phyloP scores from a whole-genome alignment of 768 basidiomycete species.

The Mycena leptocephala region DNA sequence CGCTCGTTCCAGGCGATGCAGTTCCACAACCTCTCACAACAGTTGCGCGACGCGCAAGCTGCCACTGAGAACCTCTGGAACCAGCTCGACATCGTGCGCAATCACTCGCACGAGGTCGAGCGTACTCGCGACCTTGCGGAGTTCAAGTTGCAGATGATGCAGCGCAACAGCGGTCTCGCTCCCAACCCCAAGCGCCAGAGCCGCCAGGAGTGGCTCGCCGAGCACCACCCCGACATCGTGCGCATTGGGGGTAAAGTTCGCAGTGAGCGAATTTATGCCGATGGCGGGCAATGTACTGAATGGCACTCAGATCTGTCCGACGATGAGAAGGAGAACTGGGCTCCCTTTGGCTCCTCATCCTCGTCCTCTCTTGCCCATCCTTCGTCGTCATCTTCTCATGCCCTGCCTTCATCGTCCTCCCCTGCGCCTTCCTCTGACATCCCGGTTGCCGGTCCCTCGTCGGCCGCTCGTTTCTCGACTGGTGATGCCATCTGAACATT shows the following conservation, averaged over 20 bases:
- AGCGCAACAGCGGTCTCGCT: too few relatives aligned
- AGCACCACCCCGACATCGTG: background rate
- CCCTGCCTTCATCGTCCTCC: background rate
- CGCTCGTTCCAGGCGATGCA: slow-evolving; percentile 44
- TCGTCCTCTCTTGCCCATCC: background rate
- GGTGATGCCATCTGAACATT: background rate
- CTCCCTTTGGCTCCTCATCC: background rate
- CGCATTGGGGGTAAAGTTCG: background rate
- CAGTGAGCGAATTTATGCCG: background rate
- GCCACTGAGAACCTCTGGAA: slow-evolving; percentile 38
- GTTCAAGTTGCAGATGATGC: slow-evolving; percentile 13
- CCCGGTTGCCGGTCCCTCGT: background rate
- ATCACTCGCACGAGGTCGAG: slow-evolving; percentile 19
- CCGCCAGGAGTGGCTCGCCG: background rate
- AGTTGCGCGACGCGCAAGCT: slow-evolving; percentile 45
- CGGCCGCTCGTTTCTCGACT: background rate
- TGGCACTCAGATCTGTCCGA: background rate
- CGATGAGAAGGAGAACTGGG: background rate
- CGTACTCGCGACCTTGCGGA: slow-evolving; percentile 34
- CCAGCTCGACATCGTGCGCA: slow-evolving; percentile 21
- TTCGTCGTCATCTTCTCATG: background rate
- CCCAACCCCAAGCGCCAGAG: background rate
- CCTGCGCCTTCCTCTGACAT: background rate
- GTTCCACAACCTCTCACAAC: slow-evolving; percentile 40
- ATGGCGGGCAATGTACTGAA: background rate